These are phyloP conservation scores for Candida loeiensis DNA, from an alignment of 805 yeast species.

Conservation along the genomic window DNA sequence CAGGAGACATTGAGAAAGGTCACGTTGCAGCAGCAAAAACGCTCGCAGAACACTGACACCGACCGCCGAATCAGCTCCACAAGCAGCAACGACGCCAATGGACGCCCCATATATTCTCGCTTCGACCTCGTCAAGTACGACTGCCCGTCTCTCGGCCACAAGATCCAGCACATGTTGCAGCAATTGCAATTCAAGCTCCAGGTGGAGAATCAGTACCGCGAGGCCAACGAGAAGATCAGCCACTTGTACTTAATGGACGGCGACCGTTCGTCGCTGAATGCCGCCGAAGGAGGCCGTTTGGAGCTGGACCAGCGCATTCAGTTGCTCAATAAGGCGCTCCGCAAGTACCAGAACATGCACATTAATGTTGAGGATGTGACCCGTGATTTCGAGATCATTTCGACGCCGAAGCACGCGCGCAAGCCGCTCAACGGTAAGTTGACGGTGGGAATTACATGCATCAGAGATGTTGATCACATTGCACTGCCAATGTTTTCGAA, in stretches of 20 bases:
- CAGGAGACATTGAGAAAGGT: slow-evolving; percentile 71
- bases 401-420: slow-evolving; percentile 70
- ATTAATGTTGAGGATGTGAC: slow-evolving; percentile 62
- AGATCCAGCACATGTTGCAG: slow-evolving; percentile 93
- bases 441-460: slow-evolving; percentile 65
- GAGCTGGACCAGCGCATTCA: slow-evolving; percentile 86
- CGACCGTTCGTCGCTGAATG: slow-evolving; percentile 77
- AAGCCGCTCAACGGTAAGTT: slow-evolving; percentile 82
- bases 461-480: slow-evolving; percentile 89
- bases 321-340: slow-evolving; percentile 75
- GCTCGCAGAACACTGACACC: slow-evolving; percentile 5
- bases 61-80: slow-evolving; percentile 7
- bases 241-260: slow-evolving; percentile 88
- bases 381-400: slow-evolving; percentile 61
- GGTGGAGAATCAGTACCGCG: slow-evolving; percentile 89
- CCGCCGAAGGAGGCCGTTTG: slow-evolving; percentile 81
- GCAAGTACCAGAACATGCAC: slow-evolving; percentile 86
- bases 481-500: slow-evolving; percentile 77
- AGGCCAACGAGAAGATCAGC: slow-evolving; percentile 86
- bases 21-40: slow-evolving; percentile 22
- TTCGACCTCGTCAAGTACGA: slow-evolving; percentile 87
- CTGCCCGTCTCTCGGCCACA: slow-evolving; percentile 90
- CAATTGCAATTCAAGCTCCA: slow-evolving; percentile 90
- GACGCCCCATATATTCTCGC: slow-evolving; percentile 47
- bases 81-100: slow-evolving; percentile 8